Evolutionary conservation across 2,329 filamentous ascomycete species (phyloP).

Genomic region (Trichoderma endophyticum): DNA sequence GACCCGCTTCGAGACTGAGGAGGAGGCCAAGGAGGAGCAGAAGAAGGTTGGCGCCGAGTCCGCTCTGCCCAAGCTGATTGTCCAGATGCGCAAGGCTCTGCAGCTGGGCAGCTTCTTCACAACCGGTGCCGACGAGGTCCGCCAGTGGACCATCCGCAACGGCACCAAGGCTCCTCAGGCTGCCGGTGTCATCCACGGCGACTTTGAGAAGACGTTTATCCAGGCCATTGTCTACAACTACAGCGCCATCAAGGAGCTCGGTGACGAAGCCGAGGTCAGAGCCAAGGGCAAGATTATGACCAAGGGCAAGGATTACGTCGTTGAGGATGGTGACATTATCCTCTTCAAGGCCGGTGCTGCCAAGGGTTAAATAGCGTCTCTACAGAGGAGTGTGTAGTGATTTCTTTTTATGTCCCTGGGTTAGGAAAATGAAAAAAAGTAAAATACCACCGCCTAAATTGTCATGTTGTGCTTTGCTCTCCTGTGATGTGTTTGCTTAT

Average conservation of each 20-base stretch:
- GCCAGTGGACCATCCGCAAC: constrained; percentile 96
- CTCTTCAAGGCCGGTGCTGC: constrained; percentile 88
- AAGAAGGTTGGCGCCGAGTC: constrained; percentile 86
- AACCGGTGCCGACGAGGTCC: constrained; percentile 88
- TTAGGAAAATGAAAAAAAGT: constrained; percentile 18
- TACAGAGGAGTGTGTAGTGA: background rate
- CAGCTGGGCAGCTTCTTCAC: constrained; percentile 97
- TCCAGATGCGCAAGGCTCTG: constrained; percentile 87
- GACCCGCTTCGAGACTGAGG: constrained; percentile 74
- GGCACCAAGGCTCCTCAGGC: constrained; percentile 97
- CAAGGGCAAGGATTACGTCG: constrained; percentile 96
- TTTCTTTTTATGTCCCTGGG: background rate
- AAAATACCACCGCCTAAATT: background rate
- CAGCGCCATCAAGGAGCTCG: constrained; percentile 73
- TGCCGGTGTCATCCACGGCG: constrained; percentile 95
- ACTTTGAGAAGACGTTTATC: constrained; percentile 99
- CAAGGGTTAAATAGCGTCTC: constrained; percentile 53
- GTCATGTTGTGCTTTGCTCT: background rate
- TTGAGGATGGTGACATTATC: constrained; percentile 77
- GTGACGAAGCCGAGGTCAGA: constrained; percentile 85
- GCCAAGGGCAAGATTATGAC: constrained; percentile 96
- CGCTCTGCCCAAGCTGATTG: constrained; percentile 84
- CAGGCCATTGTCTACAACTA: constrained; percentile 95
- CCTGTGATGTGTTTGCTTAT: background rate
- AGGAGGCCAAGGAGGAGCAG: constrained; percentile 76